These are phyloP conservation scores for Auxenochlorella pyrenoidosa DNA, from an alignment of 139 green algal species.

Conservation along the genomic window DNA sequence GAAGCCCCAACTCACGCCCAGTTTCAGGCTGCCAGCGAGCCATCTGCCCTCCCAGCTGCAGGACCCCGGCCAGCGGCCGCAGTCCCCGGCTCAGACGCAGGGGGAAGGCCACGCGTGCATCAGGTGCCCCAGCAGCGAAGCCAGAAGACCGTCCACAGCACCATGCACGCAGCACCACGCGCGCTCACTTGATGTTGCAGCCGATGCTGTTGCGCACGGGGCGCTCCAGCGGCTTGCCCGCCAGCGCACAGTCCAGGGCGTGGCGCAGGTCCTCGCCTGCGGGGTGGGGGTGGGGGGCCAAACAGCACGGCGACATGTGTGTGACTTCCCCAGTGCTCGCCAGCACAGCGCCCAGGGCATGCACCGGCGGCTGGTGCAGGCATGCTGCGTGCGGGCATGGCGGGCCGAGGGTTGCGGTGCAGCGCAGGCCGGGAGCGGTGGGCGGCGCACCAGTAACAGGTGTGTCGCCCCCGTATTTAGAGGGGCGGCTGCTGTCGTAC, in stretches of 20 bases:
- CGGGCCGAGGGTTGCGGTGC: not conserved
- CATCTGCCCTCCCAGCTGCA: not conserved
- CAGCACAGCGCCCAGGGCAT: not conserved
- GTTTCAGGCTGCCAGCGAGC: not conserved
- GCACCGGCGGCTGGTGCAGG: not conserved
- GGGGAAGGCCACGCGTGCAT: too few species aligned
- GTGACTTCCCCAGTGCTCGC: too few species aligned
- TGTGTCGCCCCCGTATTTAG: slow-evolving; percentile 3
- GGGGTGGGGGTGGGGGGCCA: not conserved
- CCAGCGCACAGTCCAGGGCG: slow-evolving; percentile 71
- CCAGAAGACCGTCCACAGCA: not conserved
- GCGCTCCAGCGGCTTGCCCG: slow-evolving; percentile 38
- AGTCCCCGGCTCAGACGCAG: too few species aligned
- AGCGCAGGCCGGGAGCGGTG: not conserved
- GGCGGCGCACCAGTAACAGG: not conserved
- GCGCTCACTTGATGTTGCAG: slow-evolving; percentile 71
- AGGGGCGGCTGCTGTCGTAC: slow-evolving; percentile 71
- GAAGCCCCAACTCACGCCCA: not conserved
- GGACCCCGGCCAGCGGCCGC: too few species aligned
- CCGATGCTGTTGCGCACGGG: slow-evolving; percentile 58
- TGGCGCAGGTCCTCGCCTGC: slow-evolving; percentile 65
- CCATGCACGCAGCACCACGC: not conserved
- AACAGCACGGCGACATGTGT: too few species aligned
- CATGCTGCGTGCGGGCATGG: not conserved
- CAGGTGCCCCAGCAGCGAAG: too few species aligned